A percentile compares a stretch with the other conserved stretches of the same genome.
These are phyloP conservation scores for Hanseniaspora vineae DNA, from an alignment of 805 yeast species.

Conservation along the genomic window DNA sequence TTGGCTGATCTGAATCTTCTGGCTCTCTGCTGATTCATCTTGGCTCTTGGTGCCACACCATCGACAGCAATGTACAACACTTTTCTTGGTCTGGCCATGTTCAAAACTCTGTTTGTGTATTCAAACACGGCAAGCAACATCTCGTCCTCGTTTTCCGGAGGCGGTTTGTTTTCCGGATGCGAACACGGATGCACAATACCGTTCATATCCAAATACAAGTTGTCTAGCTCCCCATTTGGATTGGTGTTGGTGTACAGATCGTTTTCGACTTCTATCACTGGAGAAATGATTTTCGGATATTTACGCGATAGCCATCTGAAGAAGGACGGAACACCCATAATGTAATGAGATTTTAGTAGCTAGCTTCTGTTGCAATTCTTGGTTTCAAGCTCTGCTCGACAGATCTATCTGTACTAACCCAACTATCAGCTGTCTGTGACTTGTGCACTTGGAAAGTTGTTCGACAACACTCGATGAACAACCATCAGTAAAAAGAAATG, in stretches of 20 bases:
- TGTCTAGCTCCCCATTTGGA: slow-evolving; percentile 93
- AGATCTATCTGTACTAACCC: too few species aligned
- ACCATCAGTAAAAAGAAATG: too few species aligned
- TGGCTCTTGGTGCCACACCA: slow-evolving; percentile 98
- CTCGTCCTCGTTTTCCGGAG: slow-evolving; percentile 94
- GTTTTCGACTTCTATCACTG: slow-evolving; percentile 63
- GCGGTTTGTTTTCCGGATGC: slow-evolving; percentile 92
- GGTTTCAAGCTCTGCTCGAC: too few species aligned
- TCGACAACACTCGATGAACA: too few species aligned
- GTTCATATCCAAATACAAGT: slow-evolving; percentile 91
- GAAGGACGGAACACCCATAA: slow-evolving; percentile 94
- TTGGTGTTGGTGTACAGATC: slow-evolving; percentile 67
- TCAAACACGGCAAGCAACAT: slow-evolving; percentile 90
- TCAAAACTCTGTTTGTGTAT: slow-evolving; percentile 82
- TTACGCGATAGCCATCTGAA: slow-evolving; percentile 91
- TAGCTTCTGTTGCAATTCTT: too few species aligned
- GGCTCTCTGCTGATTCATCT: slow-evolving; percentile 93
- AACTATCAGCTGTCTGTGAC: too few species aligned
- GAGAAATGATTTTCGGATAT: slow-evolving; percentile 88
- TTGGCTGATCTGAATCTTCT: slow-evolving; percentile 86
- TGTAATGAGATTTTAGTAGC: not conserved
- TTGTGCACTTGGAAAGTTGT: not conserved
- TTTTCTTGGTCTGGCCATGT: slow-evolving; percentile 92
- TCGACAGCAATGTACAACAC: slow-evolving; percentile 91
- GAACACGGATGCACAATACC: slow-evolving; percentile 99